Conservation (phyloP, 129 eudicot genomes). For the Lactuca sativa region DNA sequence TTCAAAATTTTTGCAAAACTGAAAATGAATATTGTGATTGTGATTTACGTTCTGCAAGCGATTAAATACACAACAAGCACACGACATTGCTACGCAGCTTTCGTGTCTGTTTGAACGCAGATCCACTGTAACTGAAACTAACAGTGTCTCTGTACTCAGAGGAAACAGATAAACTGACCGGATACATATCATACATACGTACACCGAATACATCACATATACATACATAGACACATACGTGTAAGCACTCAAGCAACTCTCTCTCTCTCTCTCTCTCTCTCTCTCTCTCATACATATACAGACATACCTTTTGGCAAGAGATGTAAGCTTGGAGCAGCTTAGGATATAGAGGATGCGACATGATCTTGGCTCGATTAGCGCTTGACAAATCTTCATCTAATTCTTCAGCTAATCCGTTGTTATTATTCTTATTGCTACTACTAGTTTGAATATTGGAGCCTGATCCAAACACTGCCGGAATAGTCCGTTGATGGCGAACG, state of each 20-base stretch:
- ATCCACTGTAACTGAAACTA: slow-evolving; percentile 34
- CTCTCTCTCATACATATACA: background rate
- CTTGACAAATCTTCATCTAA: slow-evolving; percentile 31
- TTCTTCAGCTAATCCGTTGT: slow-evolving; percentile 30
- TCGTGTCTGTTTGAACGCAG: slow-evolving; percentile 24
- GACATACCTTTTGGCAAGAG: slow-evolving; percentile 53
- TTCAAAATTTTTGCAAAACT: background rate
- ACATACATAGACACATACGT: no score
- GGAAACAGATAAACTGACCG: slow-evolving; percentile 9
- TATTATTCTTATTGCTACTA: slow-evolving; percentile 12
- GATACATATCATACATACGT: slow-evolving; percentile 1
- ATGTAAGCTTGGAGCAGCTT: slow-evolving; percentile 53
- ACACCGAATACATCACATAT: background rate
- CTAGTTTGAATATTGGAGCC: slow-evolving; percentile 26
- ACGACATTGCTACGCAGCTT: slow-evolving; percentile 7
- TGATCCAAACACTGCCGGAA: slow-evolving; percentile 32
- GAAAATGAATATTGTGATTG: slow-evolving; percentile 2
- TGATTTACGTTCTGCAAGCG: slow-evolving; percentile 2
- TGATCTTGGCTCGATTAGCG: slow-evolving; percentile 44
- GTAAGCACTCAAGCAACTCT: background rate
- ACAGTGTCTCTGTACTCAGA: slow-evolving; percentile 5
- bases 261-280: background rate
- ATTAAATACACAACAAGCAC: slow-evolving; percentile 4
- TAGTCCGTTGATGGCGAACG: slow-evolving; percentile 18
- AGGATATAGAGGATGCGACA: slow-evolving; percentile 59